phyloP scores from a whole-genome alignment of 371 early-diverging fungal species.

The Rhizopus sp. region DNA sequence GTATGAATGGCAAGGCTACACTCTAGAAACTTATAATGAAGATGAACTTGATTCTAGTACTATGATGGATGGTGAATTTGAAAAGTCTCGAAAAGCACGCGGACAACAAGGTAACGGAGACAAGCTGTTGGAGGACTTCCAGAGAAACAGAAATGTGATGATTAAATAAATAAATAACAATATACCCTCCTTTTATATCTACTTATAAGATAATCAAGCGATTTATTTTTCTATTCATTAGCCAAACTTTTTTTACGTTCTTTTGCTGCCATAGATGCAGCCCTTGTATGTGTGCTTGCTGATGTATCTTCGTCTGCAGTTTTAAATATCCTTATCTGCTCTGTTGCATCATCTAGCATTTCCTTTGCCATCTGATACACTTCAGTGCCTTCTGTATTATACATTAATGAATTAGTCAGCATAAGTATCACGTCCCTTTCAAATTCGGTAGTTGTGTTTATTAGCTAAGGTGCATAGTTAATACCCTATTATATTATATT shows the following conservation, averaged over 20 bases:
- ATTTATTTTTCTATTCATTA: slow-evolving; percentile 1
- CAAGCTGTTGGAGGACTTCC: slow-evolving; percentile 3
- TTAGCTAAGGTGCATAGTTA: slow-evolving; percentile 44
- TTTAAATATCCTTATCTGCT: slow-evolving; percentile 48
- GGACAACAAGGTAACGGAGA: slow-evolving; percentile 20
- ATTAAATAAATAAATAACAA: slow-evolving; percentile 17
- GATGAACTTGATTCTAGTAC: slow-evolving; percentile 47
- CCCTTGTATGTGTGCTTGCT: slow-evolving; percentile 31
- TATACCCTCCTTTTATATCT: slow-evolving; percentile 8
- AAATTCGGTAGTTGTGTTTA: slow-evolving; percentile 80
- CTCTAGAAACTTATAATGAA: slow-evolving; percentile 43
- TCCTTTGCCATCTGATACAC: slow-evolving; percentile 82
- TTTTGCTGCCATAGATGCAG: slow-evolving; percentile 25
- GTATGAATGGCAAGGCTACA: slow-evolving; percentile 54
- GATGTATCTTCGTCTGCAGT: slow-evolving; percentile 33
- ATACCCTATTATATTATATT: neutral
- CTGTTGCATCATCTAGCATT: slow-evolving; percentile 71
- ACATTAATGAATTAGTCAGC: slow-evolving; percentile 88
- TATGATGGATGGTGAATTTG: slow-evolving; percentile 51
- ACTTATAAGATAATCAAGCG: neutral
- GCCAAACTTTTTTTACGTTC: slow-evolving; percentile 25
- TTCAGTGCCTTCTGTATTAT: slow-evolving; percentile 81
- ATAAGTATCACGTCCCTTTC: slow-evolving; percentile 85
- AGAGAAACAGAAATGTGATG: slow-evolving; percentile 10
- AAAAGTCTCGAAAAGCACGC: slow-evolving; percentile 41